A percentile compares a stretch with the other conserved stretches of the same genome.
These are phyloP conservation scores for Rhamnella rubrinervis DNA, from an alignment of 331 rosid genomes.

Conservation along the genomic window DNA sequence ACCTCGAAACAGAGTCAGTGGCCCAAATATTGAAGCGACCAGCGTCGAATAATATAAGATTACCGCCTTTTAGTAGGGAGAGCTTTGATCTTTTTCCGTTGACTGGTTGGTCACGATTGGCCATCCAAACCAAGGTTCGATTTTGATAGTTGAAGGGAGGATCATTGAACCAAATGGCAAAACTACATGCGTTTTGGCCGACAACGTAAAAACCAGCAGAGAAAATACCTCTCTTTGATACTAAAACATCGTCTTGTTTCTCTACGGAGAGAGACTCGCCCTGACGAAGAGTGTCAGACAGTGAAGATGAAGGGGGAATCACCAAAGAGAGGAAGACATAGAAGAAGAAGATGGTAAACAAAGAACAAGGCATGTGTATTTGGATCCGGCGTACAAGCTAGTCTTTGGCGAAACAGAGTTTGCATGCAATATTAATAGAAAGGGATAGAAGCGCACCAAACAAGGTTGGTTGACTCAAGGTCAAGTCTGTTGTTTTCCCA, in stretches of 20 bases:
- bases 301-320: conserved; percentile 2
- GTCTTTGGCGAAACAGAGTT: too few relatives aligned
- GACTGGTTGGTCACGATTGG: conserved; percentile 49
- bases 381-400: too few relatives aligned
- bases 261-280: conserved; percentile 44
- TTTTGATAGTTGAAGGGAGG: neutral
- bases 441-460: too few relatives aligned
- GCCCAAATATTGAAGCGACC: conserved; percentile 35
- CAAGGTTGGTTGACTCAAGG: too few relatives aligned
- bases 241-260: conserved; percentile 16
- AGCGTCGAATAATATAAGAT: conserved; percentile 37
- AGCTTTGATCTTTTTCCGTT: conserved; percentile 45
- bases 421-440: too few relatives aligned
- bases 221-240: conserved; percentile 40
- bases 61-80: conserved; percentile 28
- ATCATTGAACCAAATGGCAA: conserved; percentile 49
- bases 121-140: conserved; percentile 52
- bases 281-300: neutral
- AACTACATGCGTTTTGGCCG: conserved; percentile 46
- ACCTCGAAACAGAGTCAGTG: conserved; percentile 19
- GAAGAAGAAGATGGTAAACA: too few relatives aligned
- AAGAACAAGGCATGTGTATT: too few relatives aligned
- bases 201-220: conserved; percentile 44
- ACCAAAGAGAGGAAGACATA: neutral
- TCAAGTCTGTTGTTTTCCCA: too few relatives aligned